Percentiles rank a stretch among this genome's conserved stretches.
Conservation (phyloP, 2,329 filamentous ascomycete species). For the Monilinia polystroma region DNA sequence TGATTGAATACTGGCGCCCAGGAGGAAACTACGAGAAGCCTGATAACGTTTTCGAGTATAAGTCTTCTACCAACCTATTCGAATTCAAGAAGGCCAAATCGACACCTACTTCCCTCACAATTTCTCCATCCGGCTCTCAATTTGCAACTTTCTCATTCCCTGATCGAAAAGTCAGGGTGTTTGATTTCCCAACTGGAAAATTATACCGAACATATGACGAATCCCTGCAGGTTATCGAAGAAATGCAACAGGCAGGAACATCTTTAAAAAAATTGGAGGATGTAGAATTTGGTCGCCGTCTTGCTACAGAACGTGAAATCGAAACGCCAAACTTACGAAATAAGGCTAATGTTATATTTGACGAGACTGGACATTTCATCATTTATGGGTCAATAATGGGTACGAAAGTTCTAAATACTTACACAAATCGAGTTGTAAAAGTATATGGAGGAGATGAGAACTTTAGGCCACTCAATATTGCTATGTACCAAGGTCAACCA, state of each 20-base stretch:
- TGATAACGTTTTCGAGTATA: conserved; percentile 85
- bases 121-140: conserved; percentile 82
- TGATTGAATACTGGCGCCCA: conserved; percentile 96
- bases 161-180: conserved; percentile 88
- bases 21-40: conserved; percentile 83
- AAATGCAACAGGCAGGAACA: conserved; percentile 95
- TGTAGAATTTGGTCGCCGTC: conserved; percentile 84
- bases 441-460: conserved; percentile 89
- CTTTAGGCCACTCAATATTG: conserved; percentile 77
- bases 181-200: conserved; percentile 88
- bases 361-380: conserved; percentile 94
- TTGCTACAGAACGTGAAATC: conserved; percentile 83
- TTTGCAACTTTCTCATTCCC: conserved; percentile 91
- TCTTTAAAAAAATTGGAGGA: conserved; percentile 78
- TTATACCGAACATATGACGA: conserved; percentile 93
- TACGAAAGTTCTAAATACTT: conserved; percentile 92
- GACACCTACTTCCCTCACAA: conserved; percentile 73
- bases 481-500: conserved; percentile 91
- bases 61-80: conserved; percentile 90
- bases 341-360: conserved; percentile 85
- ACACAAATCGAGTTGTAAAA: conserved; percentile 88
- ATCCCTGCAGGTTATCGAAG: conserved; percentile 80
- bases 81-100: conserved; percentile 97
- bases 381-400: conserved; percentile 91
- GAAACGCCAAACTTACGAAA: conserved; percentile 66